These are phyloP conservation scores for Sambucus nigra DNA, from an alignment of 129 eudicot genomes.

Conservation along the genomic window DNA sequence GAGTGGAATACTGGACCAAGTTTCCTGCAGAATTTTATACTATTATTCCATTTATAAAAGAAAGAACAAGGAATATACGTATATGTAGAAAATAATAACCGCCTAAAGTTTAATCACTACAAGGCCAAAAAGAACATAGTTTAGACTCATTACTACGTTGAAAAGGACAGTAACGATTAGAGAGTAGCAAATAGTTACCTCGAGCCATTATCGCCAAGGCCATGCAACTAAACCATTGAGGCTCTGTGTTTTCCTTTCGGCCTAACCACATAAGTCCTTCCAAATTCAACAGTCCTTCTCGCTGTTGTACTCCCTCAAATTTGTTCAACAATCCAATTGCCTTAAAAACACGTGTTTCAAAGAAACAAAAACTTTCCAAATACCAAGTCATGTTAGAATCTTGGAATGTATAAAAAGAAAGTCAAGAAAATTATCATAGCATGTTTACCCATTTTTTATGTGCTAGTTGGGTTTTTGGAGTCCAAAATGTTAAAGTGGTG, in stretches of 20 bases:
- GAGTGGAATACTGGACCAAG: too few species aligned
- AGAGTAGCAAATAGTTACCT: slow-evolving; percentile 43
- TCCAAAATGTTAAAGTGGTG: too few species aligned
- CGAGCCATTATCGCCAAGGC: slow-evolving; percentile 98
- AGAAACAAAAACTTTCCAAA: too few species aligned
- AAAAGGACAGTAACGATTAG: too few species aligned
- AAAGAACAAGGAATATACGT: neutral
- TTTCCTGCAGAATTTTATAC: neutral
- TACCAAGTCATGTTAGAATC: too few species aligned
- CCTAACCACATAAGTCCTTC: slow-evolving; percentile 96
- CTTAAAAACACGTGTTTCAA: neutral
- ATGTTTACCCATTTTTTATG: too few species aligned
- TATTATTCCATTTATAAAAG: neutral
- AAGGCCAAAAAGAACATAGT: neutral
- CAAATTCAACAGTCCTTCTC: slow-evolving; percentile 72
- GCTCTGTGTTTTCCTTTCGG: slow-evolving; percentile 95
- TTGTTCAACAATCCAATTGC: slow-evolving; percentile 6
- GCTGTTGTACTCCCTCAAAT: slow-evolving; percentile 64
- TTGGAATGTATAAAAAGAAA: too few species aligned
- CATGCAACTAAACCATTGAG: slow-evolving; percentile 96
- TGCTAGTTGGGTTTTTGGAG: too few species aligned
- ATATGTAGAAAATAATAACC: neutral
- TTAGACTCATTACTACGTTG: neutral
- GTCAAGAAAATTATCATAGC: too few species aligned
- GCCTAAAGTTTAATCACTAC: neutral